Evolutionary conservation across 2,329 filamentous ascomycete species (phyloP), one percentile per base, ranked within the genome.

Genomic region (Pseudogymnoascus sp.): DNA sequence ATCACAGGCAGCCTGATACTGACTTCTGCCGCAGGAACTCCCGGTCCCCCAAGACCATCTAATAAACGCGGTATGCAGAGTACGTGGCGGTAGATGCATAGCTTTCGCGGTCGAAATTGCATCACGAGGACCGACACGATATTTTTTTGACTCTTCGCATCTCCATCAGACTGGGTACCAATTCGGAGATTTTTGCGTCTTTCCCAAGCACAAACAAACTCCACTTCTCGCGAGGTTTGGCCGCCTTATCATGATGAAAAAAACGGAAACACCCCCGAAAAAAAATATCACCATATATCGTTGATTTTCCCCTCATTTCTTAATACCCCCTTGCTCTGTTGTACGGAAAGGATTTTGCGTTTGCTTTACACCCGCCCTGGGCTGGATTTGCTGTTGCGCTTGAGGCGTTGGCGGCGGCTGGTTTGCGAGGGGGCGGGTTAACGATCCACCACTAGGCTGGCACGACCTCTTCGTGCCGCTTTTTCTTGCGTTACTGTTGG

Each of bases 21-120:
- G 51, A 68, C 66, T 60, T 38, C 67, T 69, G 13, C 62, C 63
- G 66, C 68, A 81, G 79, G 69, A 80, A 79, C 70, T 80, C 76
- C 73, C 77, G 78, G 69, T 80, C 80, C 68, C 79, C 80, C 69
- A 80, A 77, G 69, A 76, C 80, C 68, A 81, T 83, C 76, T 83
- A 77, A 78, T 25, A 59, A 39, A 15, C 58, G 58, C 65, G 65
- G 68, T 68, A 68, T 68, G 67, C 63, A 67, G 51, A 65, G 59
- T 64, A 55, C 66, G 64, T 64, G 42, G 59, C 42, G 64, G 62
- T 64, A 69, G 71, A 68, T 68, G 68, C 70, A 63, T 66, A 66
- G 68, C 68, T 69, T 64, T 65, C 21, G 33, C 69, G 67, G 68
- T 71, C 66, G 63, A 65, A 67, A 68, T 67, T 69, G 66, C 58